phyloP scores from a whole-genome alignment of 371 early-diverging fungal species.

The Vairimorpha ceranae region DNA sequence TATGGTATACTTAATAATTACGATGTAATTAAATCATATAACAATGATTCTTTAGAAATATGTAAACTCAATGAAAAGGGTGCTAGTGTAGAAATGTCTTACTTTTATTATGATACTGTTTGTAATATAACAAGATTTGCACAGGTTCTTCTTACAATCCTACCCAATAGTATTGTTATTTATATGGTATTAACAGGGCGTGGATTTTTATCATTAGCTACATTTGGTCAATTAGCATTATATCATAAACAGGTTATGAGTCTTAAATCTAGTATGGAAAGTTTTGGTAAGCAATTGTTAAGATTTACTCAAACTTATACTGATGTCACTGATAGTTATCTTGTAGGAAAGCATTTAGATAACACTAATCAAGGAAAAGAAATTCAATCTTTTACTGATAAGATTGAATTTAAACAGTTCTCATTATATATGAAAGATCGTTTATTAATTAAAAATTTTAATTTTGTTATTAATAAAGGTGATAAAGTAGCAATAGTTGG shows the following conservation, averaged over 20 bases:
- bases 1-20: constrained; percentile 29
- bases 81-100: constrained; percentile 12
- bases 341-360: background rate
- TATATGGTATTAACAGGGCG: constrained; percentile 13
- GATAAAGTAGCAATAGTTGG: constrained; percentile 65
- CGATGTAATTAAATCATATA: constrained; percentile 30
- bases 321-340: background rate
- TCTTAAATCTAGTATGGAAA: background rate
- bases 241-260: background rate
- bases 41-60: constrained; percentile 21
- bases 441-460: constrained; percentile 31
- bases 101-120: constrained; percentile 2
- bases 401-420: constrained; percentile 17
- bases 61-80: background rate
- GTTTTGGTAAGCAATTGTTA: background rate
- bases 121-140: background rate
- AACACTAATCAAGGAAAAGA: constrained; percentile 6
- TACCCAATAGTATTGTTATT: constrained; percentile 26
- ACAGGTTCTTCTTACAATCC: background rate
- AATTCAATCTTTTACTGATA: background rate
- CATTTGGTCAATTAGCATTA: background rate
- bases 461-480: constrained; percentile 61
- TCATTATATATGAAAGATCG: background rate
- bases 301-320: constrained; percentile 16
- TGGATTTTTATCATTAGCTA: background rate